Conservation (phyloP, 2,329 filamentous ascomycete species). For the Monilinia vaccinii-corymbosi region DNA sequence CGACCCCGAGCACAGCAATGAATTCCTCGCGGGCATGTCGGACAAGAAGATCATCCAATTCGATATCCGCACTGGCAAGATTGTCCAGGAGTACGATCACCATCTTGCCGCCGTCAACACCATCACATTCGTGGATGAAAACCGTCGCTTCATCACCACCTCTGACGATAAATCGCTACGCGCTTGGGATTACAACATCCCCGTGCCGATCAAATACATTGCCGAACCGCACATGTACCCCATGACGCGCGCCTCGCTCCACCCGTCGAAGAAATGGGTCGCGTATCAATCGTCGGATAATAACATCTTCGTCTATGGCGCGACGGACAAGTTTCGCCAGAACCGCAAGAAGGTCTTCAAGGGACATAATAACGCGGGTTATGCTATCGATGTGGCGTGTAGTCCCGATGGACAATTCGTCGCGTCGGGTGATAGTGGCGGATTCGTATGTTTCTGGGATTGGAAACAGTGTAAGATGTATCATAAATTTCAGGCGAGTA, state of each 20-base stretch:
- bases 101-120: slow-evolving; percentile 97
- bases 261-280: slow-evolving; percentile 88
- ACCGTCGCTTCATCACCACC: slow-evolving; percentile 93
- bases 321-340: slow-evolving; percentile 91
- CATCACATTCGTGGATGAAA: slow-evolving; percentile 90
- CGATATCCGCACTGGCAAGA: slow-evolving; percentile 69
- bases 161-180: slow-evolving; percentile 94
- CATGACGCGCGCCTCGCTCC: slow-evolving; percentile 74
- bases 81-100: slow-evolving; percentile 97
- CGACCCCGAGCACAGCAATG: slow-evolving; percentile 62
- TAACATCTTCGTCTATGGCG: slow-evolving; percentile 91
- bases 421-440: slow-evolving; percentile 75
- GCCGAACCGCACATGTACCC: slow-evolving; percentile 97
- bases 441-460: slow-evolving; percentile 94
- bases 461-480: slow-evolving; percentile 99
- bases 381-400: slow-evolving; percentile 81
- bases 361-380: slow-evolving; percentile 92
- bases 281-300: slow-evolving; percentile 92
- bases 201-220: slow-evolving; percentile 96
- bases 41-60: slow-evolving; percentile 99
- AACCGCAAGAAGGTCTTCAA: slow-evolving; percentile 96
- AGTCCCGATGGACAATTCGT: slow-evolving; percentile 90
- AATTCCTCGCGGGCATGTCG: slow-evolving; percentile 94
- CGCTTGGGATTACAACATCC: slow-evolving; percentile 98
- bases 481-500: slow-evolving; percentile 84